A percentile compares a stretch with the other conserved stretches of the same genome.
phyloP scores from a whole-genome alignment of 2,329 filamentous ascomycete species.

The Pseudogymnoascus sp. region DNA sequence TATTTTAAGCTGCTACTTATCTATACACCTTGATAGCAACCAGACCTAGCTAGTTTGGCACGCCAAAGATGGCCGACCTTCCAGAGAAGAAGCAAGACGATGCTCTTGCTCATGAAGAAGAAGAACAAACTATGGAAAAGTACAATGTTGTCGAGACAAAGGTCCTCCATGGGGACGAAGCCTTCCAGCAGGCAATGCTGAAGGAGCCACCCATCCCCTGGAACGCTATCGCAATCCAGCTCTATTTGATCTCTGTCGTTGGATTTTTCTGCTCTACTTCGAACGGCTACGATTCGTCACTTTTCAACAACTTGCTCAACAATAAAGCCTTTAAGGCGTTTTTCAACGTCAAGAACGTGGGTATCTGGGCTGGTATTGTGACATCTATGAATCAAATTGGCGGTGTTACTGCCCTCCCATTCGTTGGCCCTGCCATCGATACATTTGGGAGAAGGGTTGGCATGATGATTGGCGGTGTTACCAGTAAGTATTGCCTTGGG shows the following conservation, averaged over 20 bases:
- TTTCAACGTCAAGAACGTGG: constrained; percentile 35
- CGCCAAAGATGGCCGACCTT: neutral
- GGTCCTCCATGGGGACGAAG: constrained; percentile 43
- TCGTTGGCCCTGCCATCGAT: constrained; percentile 40
- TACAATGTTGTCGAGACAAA: constrained; percentile 21
- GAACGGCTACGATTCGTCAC: constrained; percentile 44
- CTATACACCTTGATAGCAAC: neutral
- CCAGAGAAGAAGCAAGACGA: neutral
- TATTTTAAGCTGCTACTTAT: neutral
- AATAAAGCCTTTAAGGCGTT: constrained; percentile 34
- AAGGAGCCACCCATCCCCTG: constrained; percentile 42
- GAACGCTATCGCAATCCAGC: constrained; percentile 31
- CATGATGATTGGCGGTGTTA: constrained; percentile 38
- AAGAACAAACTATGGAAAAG: neutral
- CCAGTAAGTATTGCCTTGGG: constrained; percentile 27
- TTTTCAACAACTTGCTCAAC: constrained; percentile 41
- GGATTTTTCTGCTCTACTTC: constrained; percentile 44
- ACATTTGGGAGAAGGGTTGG: constrained; percentile 39
- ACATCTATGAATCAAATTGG: constrained; percentile 46
- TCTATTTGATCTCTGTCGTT: constrained; percentile 38
- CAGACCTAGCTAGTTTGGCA: neutral
- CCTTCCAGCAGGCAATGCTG: constrained; percentile 46
- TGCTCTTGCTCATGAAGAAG: neutral
- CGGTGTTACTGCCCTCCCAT: constrained; percentile 39
- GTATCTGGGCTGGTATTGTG: constrained; percentile 43